Base-by-base conservation (phyloP, 805 yeast genomes). In the Kazachstania kunashirensis region DNA sequence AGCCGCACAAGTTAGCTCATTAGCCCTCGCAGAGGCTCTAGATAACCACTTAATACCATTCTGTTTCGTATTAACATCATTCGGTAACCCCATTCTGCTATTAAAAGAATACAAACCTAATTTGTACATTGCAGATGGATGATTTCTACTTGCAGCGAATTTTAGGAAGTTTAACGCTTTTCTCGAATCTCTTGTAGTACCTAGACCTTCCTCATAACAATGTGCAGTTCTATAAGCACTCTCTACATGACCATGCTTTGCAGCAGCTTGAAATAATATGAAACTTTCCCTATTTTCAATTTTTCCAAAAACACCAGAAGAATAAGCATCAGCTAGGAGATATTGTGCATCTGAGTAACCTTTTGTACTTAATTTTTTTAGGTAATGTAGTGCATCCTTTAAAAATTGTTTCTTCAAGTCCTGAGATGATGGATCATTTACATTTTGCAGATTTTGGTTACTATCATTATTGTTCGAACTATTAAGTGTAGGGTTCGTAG, bases 51-150 rank as follows among this genome's bases (percentile, higher is more conserved):
- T 84, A 45, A 92, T 78, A 34, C 97, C 98, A 49, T 77, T 77
- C 50, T 79, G 83, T 50, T 85, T 82, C 16, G 84, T 78, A 36
- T 71, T 76, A 14, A 77, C 64, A 49, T 75, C 79, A 39, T 71
- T 68, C 1, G 79, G 66, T 24, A 89, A 56, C 1, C 97, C 96
- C 89, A 89, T 79, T 42, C 80, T 69, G 4, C 84, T 77, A 52
- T 85, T 75, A 60, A 81, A 92, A 26, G 85, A 80, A 48, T 88
- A 85, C 29, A 84, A 68, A 4, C 97, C 98, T 45, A 86, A 66
- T 55, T 88, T 84, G 64, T 79, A 82, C 94, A 89, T 85, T 4
- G 97, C 96, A n/a, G 94, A 88, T 0, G 96, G 86, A 58, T 89
- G 98, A 52, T 84, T 85, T 55, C 82, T 80, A 23, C 86, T 71